Percentiles rank a stretch among this genome's conserved stretches.
phyloP scores from a whole-genome alignment of 169 alveolate genomes.

The Neospora caninum region DNA sequence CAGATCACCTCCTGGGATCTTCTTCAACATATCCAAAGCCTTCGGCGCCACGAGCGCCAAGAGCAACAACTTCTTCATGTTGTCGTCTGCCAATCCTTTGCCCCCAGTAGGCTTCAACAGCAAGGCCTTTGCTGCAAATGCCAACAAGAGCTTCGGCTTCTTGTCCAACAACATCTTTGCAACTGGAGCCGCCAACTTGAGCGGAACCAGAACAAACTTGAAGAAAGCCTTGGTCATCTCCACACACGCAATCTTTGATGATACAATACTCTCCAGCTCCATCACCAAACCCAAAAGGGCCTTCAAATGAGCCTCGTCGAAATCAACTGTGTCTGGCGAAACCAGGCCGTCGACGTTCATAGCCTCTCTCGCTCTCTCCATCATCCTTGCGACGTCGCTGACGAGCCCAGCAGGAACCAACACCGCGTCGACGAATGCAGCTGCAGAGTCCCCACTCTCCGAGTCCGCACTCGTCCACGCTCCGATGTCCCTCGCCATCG shows the following conservation, averaged over 20 bases:
- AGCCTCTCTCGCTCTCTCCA: neutral
- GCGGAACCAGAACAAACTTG: neutral
- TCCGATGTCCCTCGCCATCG: neutral
- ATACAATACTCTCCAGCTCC: neutral
- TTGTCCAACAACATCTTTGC: neutral
- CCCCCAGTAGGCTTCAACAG: neutral
- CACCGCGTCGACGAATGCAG: neutral
- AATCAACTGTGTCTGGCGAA: too few species aligned
- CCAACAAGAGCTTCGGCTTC: neutral
- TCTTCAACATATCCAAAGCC: too few species aligned
- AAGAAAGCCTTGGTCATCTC: neutral
- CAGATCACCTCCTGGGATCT: too few species aligned
- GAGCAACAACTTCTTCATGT: neutral
- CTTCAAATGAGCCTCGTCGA: too few species aligned
- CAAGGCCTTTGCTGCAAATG: neutral
- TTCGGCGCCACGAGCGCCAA: too few species aligned
- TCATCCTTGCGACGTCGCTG: neutral
- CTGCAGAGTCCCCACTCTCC: neutral
- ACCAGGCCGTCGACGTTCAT: neutral
- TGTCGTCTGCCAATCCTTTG: neutral
- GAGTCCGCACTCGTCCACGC: neutral
- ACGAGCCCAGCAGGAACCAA: neutral
- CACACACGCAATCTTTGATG: neutral
- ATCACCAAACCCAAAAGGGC: neutral
- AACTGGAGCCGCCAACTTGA: neutral